A percentile compares a stretch with the other conserved stretches of the same genome.
These are phyloP conservation scores for Xylaria sp. DNA, from an alignment of 2,329 filamentous ascomycete species.

Conservation along the genomic window DNA sequence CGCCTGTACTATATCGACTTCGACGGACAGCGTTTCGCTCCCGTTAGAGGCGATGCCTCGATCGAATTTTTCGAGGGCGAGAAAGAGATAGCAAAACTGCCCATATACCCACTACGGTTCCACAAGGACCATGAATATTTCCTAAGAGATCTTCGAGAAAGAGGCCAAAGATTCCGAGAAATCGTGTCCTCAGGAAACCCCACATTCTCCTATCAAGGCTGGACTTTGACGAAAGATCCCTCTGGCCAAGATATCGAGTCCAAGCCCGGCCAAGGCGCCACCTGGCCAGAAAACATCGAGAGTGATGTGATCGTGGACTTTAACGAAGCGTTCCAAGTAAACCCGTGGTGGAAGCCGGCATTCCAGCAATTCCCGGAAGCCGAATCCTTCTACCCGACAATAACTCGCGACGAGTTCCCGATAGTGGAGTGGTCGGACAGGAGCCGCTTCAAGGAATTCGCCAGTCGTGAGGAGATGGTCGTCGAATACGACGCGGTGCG, in stretches of 20 bases:
- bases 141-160: conserved; percentile 29
- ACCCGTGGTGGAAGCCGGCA: conserved; percentile 36
- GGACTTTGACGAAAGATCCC: conserved; percentile 36
- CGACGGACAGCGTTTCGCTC: conserved; percentile 33
- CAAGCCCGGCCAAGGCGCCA: conserved; percentile 26
- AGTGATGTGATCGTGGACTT: conserved; percentile 38
- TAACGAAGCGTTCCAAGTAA: conserved; percentile 34
- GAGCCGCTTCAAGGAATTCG: conserved; percentile 21
- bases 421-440: conserved; percentile 36
- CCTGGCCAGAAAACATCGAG: conserved; percentile 36
- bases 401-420: conserved; percentile 31
- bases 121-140: conserved; percentile 32
- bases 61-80: conserved; percentile 35
- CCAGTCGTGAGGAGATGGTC: conserved; percentile 31
- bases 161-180: conserved; percentile 33
- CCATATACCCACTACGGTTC: conserved; percentile 34
- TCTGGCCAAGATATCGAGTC: conserved; percentile 29
- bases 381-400: conserved; percentile 31
- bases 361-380: conserved; percentile 34
- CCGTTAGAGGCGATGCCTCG: conserved; percentile 32
- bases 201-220: conserved; percentile 32
- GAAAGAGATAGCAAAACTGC: conserved; percentile 37
- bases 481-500: conserved; percentile 34
- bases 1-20: conserved; percentile 38
- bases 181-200: conserved; percentile 35